Evolutionary conservation across 1,284 basidiomycete genomes (phyloP).

Genomic region (Marasmius tenuissimus): DNA sequence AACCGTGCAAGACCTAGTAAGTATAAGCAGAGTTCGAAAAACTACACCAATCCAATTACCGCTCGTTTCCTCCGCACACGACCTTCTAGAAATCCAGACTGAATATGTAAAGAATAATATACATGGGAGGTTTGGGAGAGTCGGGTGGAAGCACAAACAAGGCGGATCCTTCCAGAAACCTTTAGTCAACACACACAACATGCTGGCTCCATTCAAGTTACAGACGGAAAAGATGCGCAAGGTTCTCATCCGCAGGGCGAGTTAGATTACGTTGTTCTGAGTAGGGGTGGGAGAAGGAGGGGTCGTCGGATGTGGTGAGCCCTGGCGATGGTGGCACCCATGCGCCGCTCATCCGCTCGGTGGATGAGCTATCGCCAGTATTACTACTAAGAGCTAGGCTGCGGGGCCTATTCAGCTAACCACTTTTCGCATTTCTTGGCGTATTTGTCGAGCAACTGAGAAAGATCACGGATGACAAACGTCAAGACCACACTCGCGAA

Average conservation of each 20-base stretch:
- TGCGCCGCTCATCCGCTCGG: background rate
- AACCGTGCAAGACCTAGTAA: background rate
- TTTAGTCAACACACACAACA: background rate
- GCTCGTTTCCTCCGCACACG: background rate
- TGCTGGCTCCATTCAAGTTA: background rate
- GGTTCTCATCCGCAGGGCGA: background rate
- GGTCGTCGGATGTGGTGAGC: too few relatives aligned
- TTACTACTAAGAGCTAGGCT: background rate
- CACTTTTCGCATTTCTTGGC: conserved; percentile 89
- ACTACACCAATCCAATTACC: background rate
- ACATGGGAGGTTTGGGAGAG: background rate
- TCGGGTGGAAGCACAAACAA: background rate
- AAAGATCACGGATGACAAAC: conserved; percentile 86
- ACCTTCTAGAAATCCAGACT: conserved; percentile 1
- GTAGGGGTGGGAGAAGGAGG: too few relatives aligned
- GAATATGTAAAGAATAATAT: conserved; percentile 4
- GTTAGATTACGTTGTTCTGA: background rate
- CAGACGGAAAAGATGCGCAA: background rate
- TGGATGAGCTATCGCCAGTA: background rate
- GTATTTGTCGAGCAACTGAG: conserved; percentile 87
- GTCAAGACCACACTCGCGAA: conserved; percentile 88
- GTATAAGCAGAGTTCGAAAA: too few relatives aligned
- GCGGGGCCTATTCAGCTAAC: conserved; percentile 66
- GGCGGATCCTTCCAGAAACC: background rate
- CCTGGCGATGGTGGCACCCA: background rate